Evolutionary conservation across 768 basidiomycete species (phyloP), one percentile per base, ranked within the genome.

Genomic region (Collybia nuda): DNA sequence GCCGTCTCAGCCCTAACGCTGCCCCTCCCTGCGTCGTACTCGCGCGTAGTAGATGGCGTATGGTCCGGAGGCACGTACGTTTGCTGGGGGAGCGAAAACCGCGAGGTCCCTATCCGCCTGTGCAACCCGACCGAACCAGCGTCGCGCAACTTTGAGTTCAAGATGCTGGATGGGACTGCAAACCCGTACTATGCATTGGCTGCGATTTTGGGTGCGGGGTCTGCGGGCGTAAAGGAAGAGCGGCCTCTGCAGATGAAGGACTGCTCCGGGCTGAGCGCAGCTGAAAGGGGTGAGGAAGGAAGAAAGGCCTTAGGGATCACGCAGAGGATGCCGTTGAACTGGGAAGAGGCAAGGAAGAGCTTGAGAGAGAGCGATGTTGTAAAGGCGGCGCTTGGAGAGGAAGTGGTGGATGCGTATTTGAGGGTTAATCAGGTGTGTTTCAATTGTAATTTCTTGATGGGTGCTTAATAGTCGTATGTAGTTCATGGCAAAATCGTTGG

Each of bases 51-150:
- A 2, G 88, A 90, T 54, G 84, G 85, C 3, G 74, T 80, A n/a
- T 87, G 85, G 84, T 74, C 81, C 0, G 85, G 88, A 19, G 88
- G 88, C 7, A 89, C 86, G 1, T 86, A 80, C 61, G 75, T 81
- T 41, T 72, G 66, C 52, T 90, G 84, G 84, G 88, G 88, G 0
- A 74, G 74, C 14, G 84, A 88, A 41, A 86, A 86, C 65, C 79
- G 82, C 47, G 87, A 89, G 60, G 70, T 75, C 0, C 80, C 85
- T 0, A 61, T 90, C 1, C 83, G 87, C 3, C 67, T 88, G 19
- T 74, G 74, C 53, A 82, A 81, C 43, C 67, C 71, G 0, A 58
- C 68, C 14, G 71, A 78, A 0, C 76, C 74, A 0, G 67, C 71
- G 0, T 73, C 75, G 23, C 73, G 80, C 15, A 84, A 82, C 63